Conservation (phyloP, 106 monocot species). For the Acorus gramineus region DNA sequence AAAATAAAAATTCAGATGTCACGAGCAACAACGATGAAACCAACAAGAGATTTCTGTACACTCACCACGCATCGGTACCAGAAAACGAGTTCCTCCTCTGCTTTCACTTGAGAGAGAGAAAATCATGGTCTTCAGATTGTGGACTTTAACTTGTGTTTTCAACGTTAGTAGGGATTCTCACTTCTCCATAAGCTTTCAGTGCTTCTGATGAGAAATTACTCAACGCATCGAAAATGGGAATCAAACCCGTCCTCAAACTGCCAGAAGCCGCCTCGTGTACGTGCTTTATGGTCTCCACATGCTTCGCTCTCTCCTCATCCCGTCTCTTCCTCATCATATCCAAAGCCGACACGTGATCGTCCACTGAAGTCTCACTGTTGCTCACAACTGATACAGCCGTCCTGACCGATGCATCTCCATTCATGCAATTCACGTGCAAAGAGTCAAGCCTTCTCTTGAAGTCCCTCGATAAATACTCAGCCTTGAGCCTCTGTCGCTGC, state of each 20-base stretch:
- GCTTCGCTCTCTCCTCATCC: conserved; percentile 50
- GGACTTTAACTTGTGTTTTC: conserved; percentile 1
- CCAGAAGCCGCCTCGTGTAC: conserved; percentile 27
- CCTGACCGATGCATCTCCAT: conserved; percentile 5
- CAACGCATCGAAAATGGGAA: conserved; percentile 56
- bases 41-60: no score
- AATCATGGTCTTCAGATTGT: no score
- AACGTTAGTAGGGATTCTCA: conserved; percentile 28
- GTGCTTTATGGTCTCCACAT: conserved; percentile 31
- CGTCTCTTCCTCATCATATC: conserved; percentile 42
- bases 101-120: no score
- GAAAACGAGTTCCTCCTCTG: no score
- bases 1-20: no score
- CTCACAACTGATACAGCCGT: conserved; percentile 14
- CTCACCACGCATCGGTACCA: no score
- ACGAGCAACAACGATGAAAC: no score
- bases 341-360: conserved; percentile 13
- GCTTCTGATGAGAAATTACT: conserved; percentile 28
- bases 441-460: conserved; percentile 26
- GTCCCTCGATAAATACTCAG: conserved; percentile 39
- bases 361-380: conserved; percentile 1
- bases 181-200: conserved; percentile 37
- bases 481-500: conserved; percentile 28
- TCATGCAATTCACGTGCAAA: conserved; percentile 22
- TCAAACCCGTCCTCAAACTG: conserved; percentile 38